These are phyloP conservation scores for Solanum lignicaule DNA, from an alignment of 257 asterid species.

Conservation along the genomic window DNA sequence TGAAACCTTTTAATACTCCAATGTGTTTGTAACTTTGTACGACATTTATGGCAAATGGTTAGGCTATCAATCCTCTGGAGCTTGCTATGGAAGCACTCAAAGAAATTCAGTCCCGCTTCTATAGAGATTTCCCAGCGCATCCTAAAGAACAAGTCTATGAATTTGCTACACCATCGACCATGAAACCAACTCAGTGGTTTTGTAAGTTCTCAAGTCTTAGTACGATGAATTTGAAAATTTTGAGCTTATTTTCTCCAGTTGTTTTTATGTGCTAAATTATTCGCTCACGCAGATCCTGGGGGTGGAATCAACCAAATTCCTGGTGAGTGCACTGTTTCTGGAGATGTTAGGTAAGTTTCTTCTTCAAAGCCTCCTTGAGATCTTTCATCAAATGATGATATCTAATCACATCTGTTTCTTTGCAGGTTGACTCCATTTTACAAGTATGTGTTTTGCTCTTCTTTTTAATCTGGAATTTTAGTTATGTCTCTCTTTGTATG, in stretches of 20 bases:
- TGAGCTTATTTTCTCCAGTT: neutral
- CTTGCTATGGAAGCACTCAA: conserved; percentile 92
- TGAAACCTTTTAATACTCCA: neutral
- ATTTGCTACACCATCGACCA: conserved; percentile 95
- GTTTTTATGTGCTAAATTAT: neutral
- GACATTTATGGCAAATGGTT: neutral
- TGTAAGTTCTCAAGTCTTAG: conserved; percentile 45
- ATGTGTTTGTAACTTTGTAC: neutral
- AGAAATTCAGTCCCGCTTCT: conserved; percentile 69
- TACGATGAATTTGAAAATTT: neutral
- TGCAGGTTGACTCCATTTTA: conserved; percentile 98
- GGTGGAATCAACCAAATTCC: conserved; percentile 98
- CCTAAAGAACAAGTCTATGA: conserved; percentile 64
- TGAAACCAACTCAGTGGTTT: conserved; percentile 96
- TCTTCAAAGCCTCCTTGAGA: neutral
- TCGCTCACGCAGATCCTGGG: conserved; percentile 70
- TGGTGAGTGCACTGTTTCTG: conserved; percentile 73
- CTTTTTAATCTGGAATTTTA: neutral
- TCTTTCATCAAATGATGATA: conserved; percentile 3
- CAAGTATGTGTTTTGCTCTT: conserved; percentile 30
- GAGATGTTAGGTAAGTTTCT: conserved; percentile 77
- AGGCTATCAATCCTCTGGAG: conserved; percentile 96
- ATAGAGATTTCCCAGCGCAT: conserved; percentile 85
- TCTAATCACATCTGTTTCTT: conserved; percentile 16
- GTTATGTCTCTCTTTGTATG: neutral